These are phyloP conservation scores for Aspergillus unguis DNA, from an alignment of 2,329 filamentous ascomycete species.

Conservation along the genomic window DNA sequence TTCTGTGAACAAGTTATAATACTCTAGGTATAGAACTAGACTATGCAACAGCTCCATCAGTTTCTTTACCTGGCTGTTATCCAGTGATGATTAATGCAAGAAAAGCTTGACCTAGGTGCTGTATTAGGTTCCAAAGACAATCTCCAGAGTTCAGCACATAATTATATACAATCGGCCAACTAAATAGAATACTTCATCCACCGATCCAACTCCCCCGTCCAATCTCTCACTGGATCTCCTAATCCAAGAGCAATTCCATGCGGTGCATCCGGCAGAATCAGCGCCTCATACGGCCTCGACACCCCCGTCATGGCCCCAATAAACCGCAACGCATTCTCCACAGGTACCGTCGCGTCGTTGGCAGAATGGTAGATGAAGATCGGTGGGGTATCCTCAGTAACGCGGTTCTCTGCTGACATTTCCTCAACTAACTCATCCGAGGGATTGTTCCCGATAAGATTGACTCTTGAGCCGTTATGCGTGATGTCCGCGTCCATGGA, in stretches of 20 bases:
- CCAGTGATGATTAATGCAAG: no score
- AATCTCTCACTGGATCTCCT: conserved; percentile 2
- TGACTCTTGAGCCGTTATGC: not conserved
- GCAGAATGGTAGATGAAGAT: conserved; percentile 5
- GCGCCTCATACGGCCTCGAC: not conserved
- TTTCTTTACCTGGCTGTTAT: no score
- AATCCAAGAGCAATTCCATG: conserved; percentile 4
- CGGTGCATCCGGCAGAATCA: conserved; percentile 1
- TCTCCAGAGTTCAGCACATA: no score
- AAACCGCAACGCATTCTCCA: conserved; percentile 5
- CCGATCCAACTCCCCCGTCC: conserved; percentile 5
- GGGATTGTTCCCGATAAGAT: not conserved
- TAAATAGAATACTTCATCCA: conserved; percentile 5
- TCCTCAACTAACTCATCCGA: not conserved
- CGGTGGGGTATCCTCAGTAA: not conserved
- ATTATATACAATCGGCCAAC: no score
- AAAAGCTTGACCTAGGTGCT: no score
- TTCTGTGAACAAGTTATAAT: no score
- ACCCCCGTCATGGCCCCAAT: not conserved
- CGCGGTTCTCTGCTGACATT: conserved; percentile 1
- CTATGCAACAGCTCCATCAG: no score
- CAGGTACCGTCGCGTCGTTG: not conserved
- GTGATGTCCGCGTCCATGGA: conserved; percentile 2
- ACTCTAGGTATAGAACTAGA: no score
- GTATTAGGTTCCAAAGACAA: no score